Conservation (phyloP, 352 stramenopile species). For the Phytopythium boreale region DNA sequence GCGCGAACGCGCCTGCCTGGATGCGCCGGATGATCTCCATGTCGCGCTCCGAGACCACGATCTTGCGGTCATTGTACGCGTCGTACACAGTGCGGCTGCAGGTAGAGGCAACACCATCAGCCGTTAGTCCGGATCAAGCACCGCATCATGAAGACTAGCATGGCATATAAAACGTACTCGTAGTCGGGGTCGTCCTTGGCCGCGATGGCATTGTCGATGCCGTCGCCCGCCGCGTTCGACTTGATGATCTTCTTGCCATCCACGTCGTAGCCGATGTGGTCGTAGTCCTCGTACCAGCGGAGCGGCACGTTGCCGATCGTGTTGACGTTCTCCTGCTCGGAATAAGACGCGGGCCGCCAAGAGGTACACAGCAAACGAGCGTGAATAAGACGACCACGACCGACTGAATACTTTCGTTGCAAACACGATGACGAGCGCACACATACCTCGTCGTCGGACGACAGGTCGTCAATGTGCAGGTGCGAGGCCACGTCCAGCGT, state of each 20-base stretch:
- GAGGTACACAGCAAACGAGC: background rate
- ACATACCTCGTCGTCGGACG: slow-evolving; percentile 95
- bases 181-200: slow-evolving; percentile 92
- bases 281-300: slow-evolving; percentile 99
- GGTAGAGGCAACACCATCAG: slow-evolving; percentile 2
- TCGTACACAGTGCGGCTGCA: slow-evolving; percentile 96
- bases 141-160: no score
- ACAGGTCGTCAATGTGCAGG: slow-evolving; percentile 98
- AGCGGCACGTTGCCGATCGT: slow-evolving; percentile 98
- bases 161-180: slow-evolving; percentile 67
- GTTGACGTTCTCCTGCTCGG: slow-evolving; percentile 88
- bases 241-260: slow-evolving; percentile 96
- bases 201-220: slow-evolving; percentile 87
- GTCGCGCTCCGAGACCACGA: slow-evolving; percentile 95
- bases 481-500: slow-evolving; percentile 79
- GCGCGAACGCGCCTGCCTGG: slow-evolving; percentile 89
- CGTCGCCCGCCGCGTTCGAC: slow-evolving; percentile 81
- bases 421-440: background rate
- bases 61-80: slow-evolving; percentile 97
- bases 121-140: no score
- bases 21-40: slow-evolving; percentile 98
- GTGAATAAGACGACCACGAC: background rate
- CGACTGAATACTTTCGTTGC: no score
- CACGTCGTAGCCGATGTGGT: slow-evolving; percentile 99
- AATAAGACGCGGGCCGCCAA: no score